phyloP scores from a whole-genome alignment of 2,329 filamentous ascomycete genomes.

The Cercospora berteroae region DNA sequence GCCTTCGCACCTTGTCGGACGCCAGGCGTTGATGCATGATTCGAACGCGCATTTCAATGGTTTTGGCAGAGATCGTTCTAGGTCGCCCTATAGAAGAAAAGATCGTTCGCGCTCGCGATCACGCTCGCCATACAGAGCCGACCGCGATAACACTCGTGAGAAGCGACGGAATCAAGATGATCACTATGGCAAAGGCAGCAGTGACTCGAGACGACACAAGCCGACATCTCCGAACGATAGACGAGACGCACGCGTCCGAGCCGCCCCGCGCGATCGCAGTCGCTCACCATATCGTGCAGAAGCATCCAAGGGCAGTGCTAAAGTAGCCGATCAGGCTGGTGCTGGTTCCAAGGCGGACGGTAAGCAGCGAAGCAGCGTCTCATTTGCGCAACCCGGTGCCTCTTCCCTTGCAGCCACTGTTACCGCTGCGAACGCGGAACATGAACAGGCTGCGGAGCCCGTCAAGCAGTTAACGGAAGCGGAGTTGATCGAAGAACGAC shows the following conservation, averaged over 20 bases:
- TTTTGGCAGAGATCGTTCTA: slow-evolving; percentile 42
- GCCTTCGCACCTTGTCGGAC: slow-evolving; percentile 24
- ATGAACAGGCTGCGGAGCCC: slow-evolving; percentile 38
- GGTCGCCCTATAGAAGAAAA: slow-evolving; percentile 56
- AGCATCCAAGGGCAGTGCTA: slow-evolving; percentile 3
- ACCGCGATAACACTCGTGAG: slow-evolving; percentile 45
- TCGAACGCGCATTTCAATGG: slow-evolving; percentile 33
- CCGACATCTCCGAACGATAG: slow-evolving; percentile 33
- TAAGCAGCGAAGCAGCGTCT: slow-evolving; percentile 21
- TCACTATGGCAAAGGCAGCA: slow-evolving; percentile 50
- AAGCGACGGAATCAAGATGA: slow-evolving; percentile 67
- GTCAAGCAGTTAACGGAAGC: slow-evolving; percentile 68
- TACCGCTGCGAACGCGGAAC: not conserved
- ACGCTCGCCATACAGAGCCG: slow-evolving; percentile 33
- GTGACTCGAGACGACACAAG: slow-evolving; percentile 61
- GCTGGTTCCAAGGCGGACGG: slow-evolving; percentile 5
- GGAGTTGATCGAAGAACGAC: slow-evolving; percentile 78
- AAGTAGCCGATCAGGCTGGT: slow-evolving; percentile 20
- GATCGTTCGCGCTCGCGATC: slow-evolving; percentile 36
- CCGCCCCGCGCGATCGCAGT: slow-evolving; percentile 23
- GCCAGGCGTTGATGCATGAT: slow-evolving; percentile 24
- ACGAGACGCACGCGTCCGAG: slow-evolving; percentile 11
- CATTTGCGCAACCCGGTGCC: slow-evolving; percentile 23
- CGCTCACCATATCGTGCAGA: slow-evolving; percentile 30
- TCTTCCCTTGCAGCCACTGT: slow-evolving; percentile 2